Evolutionary conservation across 2,329 filamentous ascomycete species (phyloP), one percentile per base, ranked within the genome.

Genomic region (Phaeosphaeriaceae sp.): DNA sequence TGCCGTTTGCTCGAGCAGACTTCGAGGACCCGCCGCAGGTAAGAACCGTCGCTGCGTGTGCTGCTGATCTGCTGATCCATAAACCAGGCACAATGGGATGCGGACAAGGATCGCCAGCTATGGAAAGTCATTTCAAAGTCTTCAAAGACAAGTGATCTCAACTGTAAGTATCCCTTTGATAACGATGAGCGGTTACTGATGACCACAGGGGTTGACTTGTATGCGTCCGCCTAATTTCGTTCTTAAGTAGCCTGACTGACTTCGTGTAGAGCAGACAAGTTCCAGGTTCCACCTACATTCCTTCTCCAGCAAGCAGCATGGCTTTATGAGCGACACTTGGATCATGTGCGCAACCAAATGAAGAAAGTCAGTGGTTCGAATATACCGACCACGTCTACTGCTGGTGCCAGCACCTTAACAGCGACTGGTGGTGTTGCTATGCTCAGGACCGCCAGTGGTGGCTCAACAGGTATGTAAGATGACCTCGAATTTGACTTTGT

Each of bases 251-350:
- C 31, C 46, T 53, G 27, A 50, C 54, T 67, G 47, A 65, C 24
- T 17, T 11, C 46, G 17, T 7, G 2, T 27, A 76, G 90, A 72
- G 92, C 91, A 48, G 83, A 86, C 52, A 84, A 87, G 47, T 97
- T 97, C 78, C 86, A 93, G 62, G 94, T 97, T 20, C 90, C 91
- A 24, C 87, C 96, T 57, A 86, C 92, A 42, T 98, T 98, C 72
- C 85, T 99, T 31, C 86, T 97, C 17, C 92, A 97, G 74, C 93
- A 99, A 78, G 93, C 93, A 62, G 93, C 92, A 76, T 97, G 93
- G 86, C 86, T 98, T 6, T 97, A 95, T 72, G 93, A 98, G 75
- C 86, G 91, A 51, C 92, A 98, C 79, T 86, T 96, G 25, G 91
- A 91, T 0, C 92, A 97, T 75, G 91, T 98, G 48, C 88, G 92